These are phyloP conservation scores for Annulohypoxylon nitens DNA, from an alignment of 495 filamentous ascomycete genomes.

Conservation along the genomic window DNA sequence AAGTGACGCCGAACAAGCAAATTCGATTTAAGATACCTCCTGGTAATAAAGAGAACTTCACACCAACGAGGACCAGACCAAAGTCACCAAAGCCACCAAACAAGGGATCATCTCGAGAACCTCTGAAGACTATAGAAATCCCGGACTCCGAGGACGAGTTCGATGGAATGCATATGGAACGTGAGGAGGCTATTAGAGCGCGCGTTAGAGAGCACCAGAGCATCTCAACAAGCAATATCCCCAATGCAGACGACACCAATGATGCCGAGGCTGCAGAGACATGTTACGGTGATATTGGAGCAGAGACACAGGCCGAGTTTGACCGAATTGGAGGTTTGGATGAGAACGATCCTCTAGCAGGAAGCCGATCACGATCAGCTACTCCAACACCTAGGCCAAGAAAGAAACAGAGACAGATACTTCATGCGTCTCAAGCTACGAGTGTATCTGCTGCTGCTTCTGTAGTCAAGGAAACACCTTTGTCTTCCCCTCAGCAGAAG, in stretches of 20 bases:
- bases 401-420: conserved; percentile 15
- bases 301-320: conserved; percentile 50
- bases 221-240: not conserved
- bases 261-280: conserved; percentile 42
- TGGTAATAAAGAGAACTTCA: conserved; percentile 51
- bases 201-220: conserved; percentile 6
- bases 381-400: conserved; percentile 39
- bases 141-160: conserved; percentile 60
- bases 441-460: conserved; percentile 12
- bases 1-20: conserved; percentile 42
- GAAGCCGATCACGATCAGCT: conserved; percentile 21
- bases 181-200: conserved; percentile 21
- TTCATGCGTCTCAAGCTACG: conserved; percentile 3
- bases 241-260: conserved; percentile 24
- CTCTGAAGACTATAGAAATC: conserved; percentile 51
- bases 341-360: conserved; percentile 22
- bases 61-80: conserved; percentile 43
- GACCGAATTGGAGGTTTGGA: conserved; percentile 25
- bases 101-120: conserved; percentile 28
- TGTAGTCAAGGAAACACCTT: conserved; percentile 18
- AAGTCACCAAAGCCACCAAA: conserved; percentile 40
- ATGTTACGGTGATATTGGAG: conserved; percentile 54
- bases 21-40: conserved; percentile 40
- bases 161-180: conserved; percentile 42
- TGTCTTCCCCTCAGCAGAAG: conserved; percentile 27